A percentile compares a stretch with the other conserved stretches of the same genome.
These are phyloP conservation scores for Hymenoscyphus salicellus DNA, from an alignment of 2,329 filamentous ascomycete genomes.

Conservation along the genomic window DNA sequence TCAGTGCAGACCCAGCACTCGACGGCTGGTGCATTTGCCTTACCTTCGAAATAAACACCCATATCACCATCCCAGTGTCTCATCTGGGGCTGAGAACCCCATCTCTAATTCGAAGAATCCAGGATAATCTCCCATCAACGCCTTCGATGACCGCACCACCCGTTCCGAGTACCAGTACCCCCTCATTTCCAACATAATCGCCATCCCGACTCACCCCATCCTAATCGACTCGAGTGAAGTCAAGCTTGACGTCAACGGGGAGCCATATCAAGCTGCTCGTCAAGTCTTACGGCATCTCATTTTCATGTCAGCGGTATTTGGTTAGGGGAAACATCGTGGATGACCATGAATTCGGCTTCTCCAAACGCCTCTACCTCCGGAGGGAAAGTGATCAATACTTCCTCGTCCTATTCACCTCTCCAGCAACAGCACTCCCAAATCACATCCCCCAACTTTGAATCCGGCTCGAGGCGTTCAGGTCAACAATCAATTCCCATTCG, in stretches of 20 bases:
- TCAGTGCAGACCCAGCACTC: not conserved
- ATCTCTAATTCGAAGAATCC: not conserved
- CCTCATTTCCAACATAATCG: not conserved
- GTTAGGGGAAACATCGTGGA: not conserved
- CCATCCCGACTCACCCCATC: not conserved
- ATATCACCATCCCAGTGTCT: not conserved
- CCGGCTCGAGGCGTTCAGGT: constrained; percentile 29
- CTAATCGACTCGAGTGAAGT: not conserved
- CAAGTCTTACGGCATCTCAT: not conserved
- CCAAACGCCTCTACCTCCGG: constrained; percentile 31
- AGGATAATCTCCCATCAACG: not conserved
- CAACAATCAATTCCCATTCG: constrained; percentile 21
- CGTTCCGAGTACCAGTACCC: not conserved
- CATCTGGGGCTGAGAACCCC: constrained; percentile 1
- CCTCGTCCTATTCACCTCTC: constrained; percentile 30
- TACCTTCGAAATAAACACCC: not conserved
- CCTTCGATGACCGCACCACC: not conserved
- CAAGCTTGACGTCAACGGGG: not conserved
- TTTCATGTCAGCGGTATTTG: not conserved
- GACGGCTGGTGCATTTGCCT: not conserved
- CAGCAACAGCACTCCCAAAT: constrained; percentile 33
- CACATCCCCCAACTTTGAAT: constrained; percentile 32
- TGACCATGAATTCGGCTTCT: constrained; percentile 35
- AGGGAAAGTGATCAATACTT: constrained; percentile 34
- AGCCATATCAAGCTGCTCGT: not conserved